Conservation (phyloP, 2,329 filamentous ascomycete genomes). For the Sporothrix protearum region DNA sequence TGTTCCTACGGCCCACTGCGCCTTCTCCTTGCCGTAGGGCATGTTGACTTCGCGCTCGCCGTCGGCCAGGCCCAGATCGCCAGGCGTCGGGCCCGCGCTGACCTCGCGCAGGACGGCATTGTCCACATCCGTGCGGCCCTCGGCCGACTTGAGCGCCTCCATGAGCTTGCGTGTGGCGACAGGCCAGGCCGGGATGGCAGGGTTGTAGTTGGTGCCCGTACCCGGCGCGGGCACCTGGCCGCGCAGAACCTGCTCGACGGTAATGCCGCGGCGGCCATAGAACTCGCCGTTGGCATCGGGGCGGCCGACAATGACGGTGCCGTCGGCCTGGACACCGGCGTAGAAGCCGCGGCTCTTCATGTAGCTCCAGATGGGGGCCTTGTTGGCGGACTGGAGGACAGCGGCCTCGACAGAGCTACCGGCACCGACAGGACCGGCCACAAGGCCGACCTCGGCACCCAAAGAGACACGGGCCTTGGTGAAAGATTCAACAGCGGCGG, state of each 20-base stretch:
- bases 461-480: constrained; percentile 67
- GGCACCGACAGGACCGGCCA: constrained; percentile 64
- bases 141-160: constrained; percentile 30
- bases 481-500: constrained; percentile 64
- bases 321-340: constrained; percentile 68
- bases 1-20: neutral
- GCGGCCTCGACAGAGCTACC: constrained; percentile 67
- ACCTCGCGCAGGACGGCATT: constrained; percentile 18
- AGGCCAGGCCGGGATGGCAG: constrained; percentile 1
- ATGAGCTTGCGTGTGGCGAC: constrained; percentile 22
- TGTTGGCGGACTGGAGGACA: constrained; percentile 46
- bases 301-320: constrained; percentile 69
- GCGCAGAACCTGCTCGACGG: constrained; percentile 26
- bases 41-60: neutral
- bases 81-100: constrained; percentile 19
- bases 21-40: neutral
- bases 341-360: constrained; percentile 70
- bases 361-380: constrained; percentile 54
- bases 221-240: constrained; percentile 28
- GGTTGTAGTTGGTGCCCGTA: constrained; percentile 20
- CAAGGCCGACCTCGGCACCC: constrained; percentile 73
- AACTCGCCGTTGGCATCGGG: constrained; percentile 70
- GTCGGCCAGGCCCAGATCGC: constrained; percentile 16
- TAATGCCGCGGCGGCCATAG: constrained; percentile 48
- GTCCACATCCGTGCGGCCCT: constrained; percentile 24